Conservation (phyloP, 305 asterid genomes). For the Fraxinus angustifolia region DNA sequence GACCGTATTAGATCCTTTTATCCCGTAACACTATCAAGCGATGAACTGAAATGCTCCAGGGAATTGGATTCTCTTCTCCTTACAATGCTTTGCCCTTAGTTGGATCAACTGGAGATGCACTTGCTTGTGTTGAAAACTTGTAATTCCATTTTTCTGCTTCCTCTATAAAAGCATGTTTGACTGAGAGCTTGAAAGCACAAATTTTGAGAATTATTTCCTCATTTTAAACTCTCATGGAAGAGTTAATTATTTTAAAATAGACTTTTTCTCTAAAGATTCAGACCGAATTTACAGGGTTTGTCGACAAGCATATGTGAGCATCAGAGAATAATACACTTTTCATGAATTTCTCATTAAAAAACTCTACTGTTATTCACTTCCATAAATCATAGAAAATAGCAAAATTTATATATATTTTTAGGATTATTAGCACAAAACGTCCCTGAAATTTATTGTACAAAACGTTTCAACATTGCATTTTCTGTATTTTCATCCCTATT, state of each 20-base stretch:
- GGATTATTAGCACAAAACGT: too few species aligned
- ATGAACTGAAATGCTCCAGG: background rate
- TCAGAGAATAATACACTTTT: background rate
- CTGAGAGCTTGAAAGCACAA: background rate
- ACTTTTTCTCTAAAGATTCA: background rate
- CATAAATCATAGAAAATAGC: too few species aligned
- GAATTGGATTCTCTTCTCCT: background rate
- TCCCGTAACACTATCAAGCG: background rate
- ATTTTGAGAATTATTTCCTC: background rate
- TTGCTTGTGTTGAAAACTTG: background rate
- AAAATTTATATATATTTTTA: too few species aligned
- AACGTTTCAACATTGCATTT: too few species aligned
- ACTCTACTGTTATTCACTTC: too few species aligned
- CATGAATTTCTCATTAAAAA: background rate
- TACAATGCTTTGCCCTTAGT: background rate
- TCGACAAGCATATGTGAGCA: background rate
- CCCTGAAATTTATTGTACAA: too few species aligned
- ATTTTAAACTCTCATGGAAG: background rate
- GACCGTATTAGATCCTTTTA: background rate
- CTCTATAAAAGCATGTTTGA: background rate
- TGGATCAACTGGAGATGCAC: background rate
- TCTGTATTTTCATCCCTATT: too few species aligned
- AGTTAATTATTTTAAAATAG: background rate
- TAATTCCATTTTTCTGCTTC: background rate
- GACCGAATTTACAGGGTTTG: background rate